These are phyloP conservation scores for Staphylotrichum tortipilum DNA, from an alignment of 495 filamentous ascomycete genomes.

Conservation along the genomic window DNA sequence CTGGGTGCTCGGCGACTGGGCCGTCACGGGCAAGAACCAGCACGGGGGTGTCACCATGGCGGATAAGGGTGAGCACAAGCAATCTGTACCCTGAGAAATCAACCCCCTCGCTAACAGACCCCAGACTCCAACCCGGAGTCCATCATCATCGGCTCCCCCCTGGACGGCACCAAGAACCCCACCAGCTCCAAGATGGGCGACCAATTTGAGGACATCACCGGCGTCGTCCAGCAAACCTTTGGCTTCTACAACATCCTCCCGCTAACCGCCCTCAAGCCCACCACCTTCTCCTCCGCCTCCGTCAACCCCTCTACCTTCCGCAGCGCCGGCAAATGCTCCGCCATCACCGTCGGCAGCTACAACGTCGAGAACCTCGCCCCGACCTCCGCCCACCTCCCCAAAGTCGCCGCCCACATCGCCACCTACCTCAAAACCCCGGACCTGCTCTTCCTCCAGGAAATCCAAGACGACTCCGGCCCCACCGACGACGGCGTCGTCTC, in stretches of 20 bases:
- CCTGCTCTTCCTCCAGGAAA: constrained; percentile 51
- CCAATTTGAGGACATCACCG: constrained; percentile 47
- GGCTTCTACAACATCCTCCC: constrained; percentile 55
- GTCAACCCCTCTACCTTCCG: constrained; percentile 35
- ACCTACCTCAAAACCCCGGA: constrained; percentile 44
- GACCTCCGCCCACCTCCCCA: constrained; percentile 33
- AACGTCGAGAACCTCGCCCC: constrained; percentile 55
- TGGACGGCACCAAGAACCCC: constrained; percentile 51
- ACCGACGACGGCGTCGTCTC: constrained; percentile 42
- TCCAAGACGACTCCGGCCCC: constrained; percentile 50
- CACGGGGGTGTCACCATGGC: constrained; percentile 49
- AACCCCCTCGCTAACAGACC: neutral
- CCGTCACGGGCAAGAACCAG: constrained; percentile 42
- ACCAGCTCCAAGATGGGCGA: constrained; percentile 48
- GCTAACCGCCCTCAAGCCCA: constrained; percentile 37
- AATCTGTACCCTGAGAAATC: neutral
- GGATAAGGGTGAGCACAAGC: constrained; percentile 23
- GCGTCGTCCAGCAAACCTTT: constrained; percentile 47
- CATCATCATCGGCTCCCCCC: constrained; percentile 49
- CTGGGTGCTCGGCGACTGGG: constrained; percentile 52
- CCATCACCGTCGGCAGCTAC: constrained; percentile 48
- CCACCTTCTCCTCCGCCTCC: constrained; percentile 26
- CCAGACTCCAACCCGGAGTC: constrained; percentile 54
- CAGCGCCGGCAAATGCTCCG: constrained; percentile 38
- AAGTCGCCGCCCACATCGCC: constrained; percentile 47